These are phyloP conservation scores for Phytophthora pistaciae DNA, from an alignment of 352 stramenopile genomes.

Conservation along the genomic window DNA sequence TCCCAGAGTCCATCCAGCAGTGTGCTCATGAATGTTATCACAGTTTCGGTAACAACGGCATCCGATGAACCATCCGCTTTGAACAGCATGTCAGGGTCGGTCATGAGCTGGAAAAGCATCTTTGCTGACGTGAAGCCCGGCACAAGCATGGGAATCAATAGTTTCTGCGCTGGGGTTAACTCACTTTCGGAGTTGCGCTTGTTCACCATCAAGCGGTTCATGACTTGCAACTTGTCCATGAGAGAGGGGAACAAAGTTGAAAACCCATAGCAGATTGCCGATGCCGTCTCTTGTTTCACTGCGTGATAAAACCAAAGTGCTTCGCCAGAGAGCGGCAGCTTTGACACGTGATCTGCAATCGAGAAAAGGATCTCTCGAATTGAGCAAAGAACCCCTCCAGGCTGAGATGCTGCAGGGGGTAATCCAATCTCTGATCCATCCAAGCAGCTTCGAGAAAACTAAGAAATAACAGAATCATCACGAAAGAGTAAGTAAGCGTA, in stretches of 20 bases:
- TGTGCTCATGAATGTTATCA: conserved; percentile 61
- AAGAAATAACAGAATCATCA: conserved; percentile 10
- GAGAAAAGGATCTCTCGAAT: conserved; percentile 79
- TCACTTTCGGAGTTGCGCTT: conserved; percentile 25
- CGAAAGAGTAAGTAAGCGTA: background rate
- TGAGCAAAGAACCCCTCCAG: conserved; percentile 54
- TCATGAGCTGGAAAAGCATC: conserved; percentile 88
- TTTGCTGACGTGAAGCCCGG: conserved; percentile 86
- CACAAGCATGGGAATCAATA: conserved; percentile 85
- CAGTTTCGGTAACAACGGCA: conserved; percentile 33
- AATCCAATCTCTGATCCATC: conserved; percentile 69
- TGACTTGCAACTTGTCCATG: conserved; percentile 79
- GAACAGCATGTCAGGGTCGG: conserved; percentile 47
- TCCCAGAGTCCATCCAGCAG: conserved; percentile 66
- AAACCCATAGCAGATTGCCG: conserved; percentile 84
- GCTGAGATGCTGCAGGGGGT: conserved; percentile 35
- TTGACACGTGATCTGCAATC: conserved; percentile 65
- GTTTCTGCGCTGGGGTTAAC: conserved; percentile 55
- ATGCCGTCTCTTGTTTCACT: conserved; percentile 83
- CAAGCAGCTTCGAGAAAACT: conserved; percentile 80
- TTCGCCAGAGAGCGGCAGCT: conserved; percentile 42
- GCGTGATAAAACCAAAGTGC: conserved; percentile 76
- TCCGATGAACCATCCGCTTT: conserved; percentile 19
- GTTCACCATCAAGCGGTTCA: conserved; percentile 79
- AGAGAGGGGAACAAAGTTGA: conserved; percentile 83